Conservation (phyloP, 495 filamentous ascomycete species). For the Pyrenopolyporus hunteri region DNA sequence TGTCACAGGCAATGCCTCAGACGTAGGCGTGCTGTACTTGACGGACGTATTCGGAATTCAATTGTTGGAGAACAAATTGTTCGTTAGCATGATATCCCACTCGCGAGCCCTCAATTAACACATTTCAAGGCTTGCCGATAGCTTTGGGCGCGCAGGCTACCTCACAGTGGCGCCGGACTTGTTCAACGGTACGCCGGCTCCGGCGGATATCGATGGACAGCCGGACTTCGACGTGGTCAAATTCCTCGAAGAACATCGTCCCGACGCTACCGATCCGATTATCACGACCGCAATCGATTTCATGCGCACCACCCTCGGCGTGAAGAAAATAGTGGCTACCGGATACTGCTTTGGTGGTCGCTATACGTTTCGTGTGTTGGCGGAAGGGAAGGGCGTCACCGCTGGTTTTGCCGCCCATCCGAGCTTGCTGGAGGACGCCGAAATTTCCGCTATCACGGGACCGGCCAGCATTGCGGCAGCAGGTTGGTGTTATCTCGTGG, state of each 20-base stretch:
- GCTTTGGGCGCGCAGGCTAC: conserved; percentile 77
- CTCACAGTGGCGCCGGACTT: conserved; percentile 76
- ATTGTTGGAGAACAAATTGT: conserved; percentile 69
- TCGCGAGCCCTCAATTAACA: background rate
- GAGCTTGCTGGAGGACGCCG: conserved; percentile 65
- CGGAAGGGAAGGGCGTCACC: conserved; percentile 56
- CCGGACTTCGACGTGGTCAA: conserved; percentile 59
- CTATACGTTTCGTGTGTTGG: conserved; percentile 50
- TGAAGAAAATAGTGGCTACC: conserved; percentile 66
- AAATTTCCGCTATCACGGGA: conserved; percentile 65
- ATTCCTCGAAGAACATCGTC: conserved; percentile 62
- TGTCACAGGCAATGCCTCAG: conserved; percentile 46
- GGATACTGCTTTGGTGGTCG: conserved; percentile 69
- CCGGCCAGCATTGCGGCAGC: conserved; percentile 74
- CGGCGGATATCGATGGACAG: conserved; percentile 53
- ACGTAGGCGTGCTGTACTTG: conserved; percentile 57
- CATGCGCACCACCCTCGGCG: conserved; percentile 60
- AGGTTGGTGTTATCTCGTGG: conserved; percentile 49
- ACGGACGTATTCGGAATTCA: conserved; percentile 67
- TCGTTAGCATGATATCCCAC: conserved; percentile 7
- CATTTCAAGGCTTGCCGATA: conserved; percentile 65
- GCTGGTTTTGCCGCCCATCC: conserved; percentile 75
- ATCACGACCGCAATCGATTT: conserved; percentile 65
- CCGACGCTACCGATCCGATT: conserved; percentile 66
- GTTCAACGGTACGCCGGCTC: conserved; percentile 65